A percentile compares a stretch with the other conserved stretches of the same genome.
Conservation (phyloP, 768 basidiomycete genomes). For the Russula sp. region DNA sequence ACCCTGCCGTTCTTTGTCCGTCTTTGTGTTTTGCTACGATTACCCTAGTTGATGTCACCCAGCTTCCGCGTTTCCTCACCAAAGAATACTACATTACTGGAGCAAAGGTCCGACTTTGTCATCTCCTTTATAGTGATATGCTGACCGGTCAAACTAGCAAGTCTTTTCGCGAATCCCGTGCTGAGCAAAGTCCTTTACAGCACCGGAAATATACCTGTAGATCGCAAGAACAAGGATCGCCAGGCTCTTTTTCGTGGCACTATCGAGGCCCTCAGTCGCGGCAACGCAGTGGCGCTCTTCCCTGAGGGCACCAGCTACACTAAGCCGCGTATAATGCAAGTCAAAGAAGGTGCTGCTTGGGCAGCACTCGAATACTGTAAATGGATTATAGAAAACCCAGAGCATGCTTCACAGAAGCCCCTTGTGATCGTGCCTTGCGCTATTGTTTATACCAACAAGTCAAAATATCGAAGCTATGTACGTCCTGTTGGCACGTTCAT, state of each 20-base stretch:
- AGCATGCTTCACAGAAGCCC: constrained; percentile 32
- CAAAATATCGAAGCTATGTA: constrained; percentile 87
- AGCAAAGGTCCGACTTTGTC: constrained; percentile 60
- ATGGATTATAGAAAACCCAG: constrained; percentile 57
- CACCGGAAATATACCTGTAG: constrained; percentile 97
- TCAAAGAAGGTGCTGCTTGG: constrained; percentile 93
- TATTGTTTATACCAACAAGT: constrained; percentile 94
- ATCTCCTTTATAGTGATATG: constrained; percentile 17
- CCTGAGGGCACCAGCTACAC: constrained; percentile 94
- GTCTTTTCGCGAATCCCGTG: constrained; percentile 74
- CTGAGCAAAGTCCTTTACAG: constrained; percentile 68
- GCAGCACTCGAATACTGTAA: constrained; percentile 88
- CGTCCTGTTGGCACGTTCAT: constrained; percentile 28
- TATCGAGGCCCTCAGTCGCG: constrained; percentile 74
- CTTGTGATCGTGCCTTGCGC: constrained; percentile 73
- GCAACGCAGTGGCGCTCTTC: constrained; percentile 85
- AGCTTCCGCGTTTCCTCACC: constrained; percentile 80
- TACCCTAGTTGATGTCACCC: constrained; percentile 22
- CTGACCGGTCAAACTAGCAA: constrained; percentile 32
- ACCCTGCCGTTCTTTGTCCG: constrained; percentile 76
- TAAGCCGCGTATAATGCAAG: constrained; percentile 85
- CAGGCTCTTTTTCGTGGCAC: constrained; percentile 84
- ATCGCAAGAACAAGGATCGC: constrained; percentile 89
- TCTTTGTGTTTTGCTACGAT: constrained; percentile 22
- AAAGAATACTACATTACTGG: constrained; percentile 84